Base-by-base conservation (phyloP, 2,329 filamentous ascomycete species). In the Ophiostoma montium region DNA sequence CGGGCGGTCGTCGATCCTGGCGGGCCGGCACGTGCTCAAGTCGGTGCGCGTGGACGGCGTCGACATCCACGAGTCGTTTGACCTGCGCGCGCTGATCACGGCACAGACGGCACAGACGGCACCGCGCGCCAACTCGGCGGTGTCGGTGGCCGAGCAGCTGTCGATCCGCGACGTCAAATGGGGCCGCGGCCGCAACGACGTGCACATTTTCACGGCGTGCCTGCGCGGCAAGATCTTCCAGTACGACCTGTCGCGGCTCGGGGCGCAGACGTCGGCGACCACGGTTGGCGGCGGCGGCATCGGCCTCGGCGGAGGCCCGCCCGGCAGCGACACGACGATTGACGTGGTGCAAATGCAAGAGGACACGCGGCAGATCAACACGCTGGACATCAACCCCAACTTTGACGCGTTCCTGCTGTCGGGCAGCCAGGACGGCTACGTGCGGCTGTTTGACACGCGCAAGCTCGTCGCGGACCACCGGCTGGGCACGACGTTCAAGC, bases 91-190 rank as follows among this genome's bases (percentile, higher is more conserved):
- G 13, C 66, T 71, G 16, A 78, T 82, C 50, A 53, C 67, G 13
- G 23, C 31, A 11, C 23, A 27, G 23, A 27, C 23, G 23, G 65
- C 70, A 11, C 71, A 75, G 45, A 60, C 67, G 5, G 62, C 70
- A 23, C 63, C 66, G 42, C 68, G 70, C 47, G 62, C 63, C 6
- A 68, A 63, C 46, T 63, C 61, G 2, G 54, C 60, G 1, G 59
- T 61, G n/a, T 63, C 67, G 1, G 62, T 62, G 8, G 59, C 67
- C 44, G 78, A 82, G 52, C 77, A 81, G 60, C 67, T 82, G 45
- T 79, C 77, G 33, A 80, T 82, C 54, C 73, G 74, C 55, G 75
- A 80, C 53, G 76, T 78, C 46, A 78, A 76, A 59, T 78, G 78
- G 70, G 67, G 67, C 7, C 65, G 58, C 1, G 60, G 60, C 19